These are phyloP conservation scores for Metschnikowia kunwiensis DNA, from an alignment of 805 yeast species.

Conservation along the genomic window DNA sequence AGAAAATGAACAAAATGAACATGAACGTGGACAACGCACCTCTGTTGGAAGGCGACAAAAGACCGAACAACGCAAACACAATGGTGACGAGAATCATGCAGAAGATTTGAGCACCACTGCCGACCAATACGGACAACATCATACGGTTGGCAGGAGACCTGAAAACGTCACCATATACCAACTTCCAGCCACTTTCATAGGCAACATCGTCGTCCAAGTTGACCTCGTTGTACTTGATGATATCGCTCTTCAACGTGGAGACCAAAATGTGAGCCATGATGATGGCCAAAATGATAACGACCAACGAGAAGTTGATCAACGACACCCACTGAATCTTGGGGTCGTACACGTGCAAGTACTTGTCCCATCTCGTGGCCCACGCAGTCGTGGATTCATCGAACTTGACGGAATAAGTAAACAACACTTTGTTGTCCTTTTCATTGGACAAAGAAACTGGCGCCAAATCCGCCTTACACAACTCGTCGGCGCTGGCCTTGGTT, in stretches of 20 bases:
- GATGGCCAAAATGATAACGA: conserved; percentile 72
- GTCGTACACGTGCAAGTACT: conserved; percentile 85
- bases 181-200: conserved; percentile 96
- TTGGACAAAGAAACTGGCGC: conserved; percentile 49
- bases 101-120: conserved; percentile 83
- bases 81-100: conserved; percentile 72
- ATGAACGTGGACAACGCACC: conserved; percentile 89
- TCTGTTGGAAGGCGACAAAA: conserved; percentile 90
- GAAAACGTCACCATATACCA: conserved; percentile 92
- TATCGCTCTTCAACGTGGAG: conserved; percentile 80
- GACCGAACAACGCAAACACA: conserved; percentile 80
- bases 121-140: conserved; percentile 74
- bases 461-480: conserved; percentile 30
- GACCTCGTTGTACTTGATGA: conserved; percentile 82
- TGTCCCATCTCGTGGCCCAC: conserved; percentile 99
- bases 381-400: conserved; percentile 69
- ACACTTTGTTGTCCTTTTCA: conserved; percentile 49
- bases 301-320: conserved; percentile 76
- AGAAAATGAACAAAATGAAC: conserved; percentile 77
- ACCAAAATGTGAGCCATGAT: conserved; percentile 76
- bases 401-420: conserved; percentile 78
- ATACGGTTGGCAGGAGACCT: conserved; percentile 73
- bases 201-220: conserved; percentile 82
- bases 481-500: conserved; percentile 22
- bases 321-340: conserved; percentile 97